Evolutionary conservation across 805 yeast species (phyloP).

Genomic region (Blastobotrys attinorum): DNA sequence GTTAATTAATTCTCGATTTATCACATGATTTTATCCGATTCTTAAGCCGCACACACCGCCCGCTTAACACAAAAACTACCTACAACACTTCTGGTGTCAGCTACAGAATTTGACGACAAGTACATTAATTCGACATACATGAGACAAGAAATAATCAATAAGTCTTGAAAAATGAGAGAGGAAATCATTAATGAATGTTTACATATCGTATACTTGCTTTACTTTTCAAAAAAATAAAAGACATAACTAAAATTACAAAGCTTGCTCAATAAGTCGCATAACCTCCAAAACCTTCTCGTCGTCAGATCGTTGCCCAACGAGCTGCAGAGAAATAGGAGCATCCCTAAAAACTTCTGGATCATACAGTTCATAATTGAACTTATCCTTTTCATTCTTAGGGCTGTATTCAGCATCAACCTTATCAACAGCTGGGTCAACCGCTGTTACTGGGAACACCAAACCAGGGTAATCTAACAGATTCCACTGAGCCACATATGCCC

Average conservation of each 20-base stretch:
- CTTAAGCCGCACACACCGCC: neutral
- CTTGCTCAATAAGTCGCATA: slow-evolving; percentile 3
- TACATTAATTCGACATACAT: no score
- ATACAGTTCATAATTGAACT: slow-evolving; percentile 34
- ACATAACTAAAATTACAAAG: neutral
- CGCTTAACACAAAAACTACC: no score
- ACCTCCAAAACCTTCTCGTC: slow-evolving; percentile 47
- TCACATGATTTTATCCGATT: neutral
- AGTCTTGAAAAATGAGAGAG: no score
- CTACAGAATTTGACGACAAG: no score
- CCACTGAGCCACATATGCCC: slow-evolving; percentile 45
- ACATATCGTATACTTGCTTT: no score
- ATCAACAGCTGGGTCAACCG: slow-evolving; percentile 37
- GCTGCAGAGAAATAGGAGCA: slow-evolving; percentile 48
- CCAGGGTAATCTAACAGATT: slow-evolving; percentile 18
- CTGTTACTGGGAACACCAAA: slow-evolving; percentile 14
- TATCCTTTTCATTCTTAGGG: slow-evolving; percentile 10
- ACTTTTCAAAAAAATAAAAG: no score
- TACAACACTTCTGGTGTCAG: no score
- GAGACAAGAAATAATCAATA: no score
- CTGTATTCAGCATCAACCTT: neutral
- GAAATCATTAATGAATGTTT: no score
- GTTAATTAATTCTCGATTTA: no score
- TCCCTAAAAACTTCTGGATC: slow-evolving; percentile 40
- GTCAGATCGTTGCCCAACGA: slow-evolving; percentile 45